A percentile compares a stretch with the other conserved stretches of the same genome.
Evolutionary conservation across 1,284 basidiomycete genomes (phyloP).

Genomic region (Leucoagaricus sp.): DNA sequence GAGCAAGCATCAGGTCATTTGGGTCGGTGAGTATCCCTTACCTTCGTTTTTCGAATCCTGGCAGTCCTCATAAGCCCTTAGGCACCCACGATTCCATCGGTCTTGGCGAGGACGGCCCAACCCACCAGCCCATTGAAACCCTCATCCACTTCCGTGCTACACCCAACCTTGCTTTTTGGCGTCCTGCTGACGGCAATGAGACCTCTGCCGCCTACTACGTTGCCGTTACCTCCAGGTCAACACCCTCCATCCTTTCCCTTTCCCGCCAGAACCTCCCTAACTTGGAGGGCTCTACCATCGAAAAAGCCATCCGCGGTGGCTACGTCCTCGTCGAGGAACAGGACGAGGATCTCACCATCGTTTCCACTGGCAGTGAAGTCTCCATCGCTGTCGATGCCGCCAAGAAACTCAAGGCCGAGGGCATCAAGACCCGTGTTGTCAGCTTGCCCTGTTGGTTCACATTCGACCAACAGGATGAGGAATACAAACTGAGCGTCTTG

Average conservation of each 20-base stretch:
- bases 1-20: conserved; percentile 88
- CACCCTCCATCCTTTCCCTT: conserved; percentile 87
- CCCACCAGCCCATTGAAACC: conserved; percentile 94
- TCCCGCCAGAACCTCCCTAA: conserved; percentile 94
- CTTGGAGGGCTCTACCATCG: conserved; percentile 85
- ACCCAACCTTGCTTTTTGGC: conserved; percentile 91
- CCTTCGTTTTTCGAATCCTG: not conserved
- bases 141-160: conserved; percentile 85
- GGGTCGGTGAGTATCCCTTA: conserved; percentile 68
- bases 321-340: conserved; percentile 86
- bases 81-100: conserved; percentile 91
- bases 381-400: conserved; percentile 85
- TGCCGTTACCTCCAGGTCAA: conserved; percentile 71
- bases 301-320: conserved; percentile 83
- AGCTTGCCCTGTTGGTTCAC: conserved; percentile 89
- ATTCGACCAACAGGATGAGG: conserved; percentile 83
- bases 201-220: conserved; percentile 88
- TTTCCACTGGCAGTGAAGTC: conserved; percentile 90
- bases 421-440: conserved; percentile 83
- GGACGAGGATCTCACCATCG: conserved; percentile 82
- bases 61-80: conserved; percentile 21
- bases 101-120: conserved; percentile 94
- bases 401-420: conserved; percentile 71
- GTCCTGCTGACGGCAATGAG: conserved; percentile 94
- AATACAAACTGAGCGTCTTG: conserved; percentile 84